phyloP scores from a whole-genome alignment of 2,329 filamentous ascomycete genomes.

The Aspergillus sp. region DNA sequence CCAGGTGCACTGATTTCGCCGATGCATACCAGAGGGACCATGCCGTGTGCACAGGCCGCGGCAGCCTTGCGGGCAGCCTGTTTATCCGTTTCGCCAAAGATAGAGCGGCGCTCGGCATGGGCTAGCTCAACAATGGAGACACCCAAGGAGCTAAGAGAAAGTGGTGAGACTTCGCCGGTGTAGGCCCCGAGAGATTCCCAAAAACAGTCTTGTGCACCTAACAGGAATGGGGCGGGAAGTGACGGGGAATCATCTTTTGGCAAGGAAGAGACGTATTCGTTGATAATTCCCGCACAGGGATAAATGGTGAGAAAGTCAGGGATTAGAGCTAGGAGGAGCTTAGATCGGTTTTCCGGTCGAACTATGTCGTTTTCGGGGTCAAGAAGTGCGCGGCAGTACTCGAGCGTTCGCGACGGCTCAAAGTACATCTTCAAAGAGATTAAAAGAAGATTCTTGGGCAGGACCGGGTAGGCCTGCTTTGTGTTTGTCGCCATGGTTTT shows the following conservation, averaged over 20 bases:
- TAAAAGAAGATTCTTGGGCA: slow-evolving; percentile 39
- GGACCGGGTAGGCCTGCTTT: slow-evolving; percentile 26
- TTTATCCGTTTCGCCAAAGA: slow-evolving; percentile 74
- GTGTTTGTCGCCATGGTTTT: slow-evolving; percentile 2
- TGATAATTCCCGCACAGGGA: slow-evolving; percentile 43
- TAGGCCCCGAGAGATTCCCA: slow-evolving; percentile 70
- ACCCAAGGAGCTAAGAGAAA: slow-evolving; percentile 65
- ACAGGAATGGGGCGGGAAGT: slow-evolving; percentile 51
- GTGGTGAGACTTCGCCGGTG: slow-evolving; percentile 74
- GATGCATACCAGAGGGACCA: slow-evolving; percentile 77
- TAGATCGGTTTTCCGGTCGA: slow-evolving; percentile 43
- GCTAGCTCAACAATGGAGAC: slow-evolving; percentile 74
- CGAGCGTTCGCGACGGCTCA: slow-evolving; percentile 50
- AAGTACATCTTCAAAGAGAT: slow-evolving; percentile 44
- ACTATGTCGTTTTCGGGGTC: slow-evolving; percentile 47
- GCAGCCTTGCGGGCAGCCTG: slow-evolving; percentile 67
- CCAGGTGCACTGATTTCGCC: slow-evolving; percentile 63
- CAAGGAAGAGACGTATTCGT: slow-evolving; percentile 27
- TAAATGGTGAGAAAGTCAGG: slow-evolving; percentile 72
- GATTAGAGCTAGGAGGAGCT: slow-evolving; percentile 72
- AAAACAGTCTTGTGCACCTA: slow-evolving; percentile 76
- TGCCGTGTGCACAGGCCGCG: slow-evolving; percentile 65
- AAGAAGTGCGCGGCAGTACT: slow-evolving; percentile 55
- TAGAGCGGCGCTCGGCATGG: slow-evolving; percentile 72
- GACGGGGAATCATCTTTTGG: slow-evolving; percentile 24